These are phyloP conservation scores for Westerdykella ornata DNA, from an alignment of 2,329 filamentous ascomycete genomes.

Conservation along the genomic window DNA sequence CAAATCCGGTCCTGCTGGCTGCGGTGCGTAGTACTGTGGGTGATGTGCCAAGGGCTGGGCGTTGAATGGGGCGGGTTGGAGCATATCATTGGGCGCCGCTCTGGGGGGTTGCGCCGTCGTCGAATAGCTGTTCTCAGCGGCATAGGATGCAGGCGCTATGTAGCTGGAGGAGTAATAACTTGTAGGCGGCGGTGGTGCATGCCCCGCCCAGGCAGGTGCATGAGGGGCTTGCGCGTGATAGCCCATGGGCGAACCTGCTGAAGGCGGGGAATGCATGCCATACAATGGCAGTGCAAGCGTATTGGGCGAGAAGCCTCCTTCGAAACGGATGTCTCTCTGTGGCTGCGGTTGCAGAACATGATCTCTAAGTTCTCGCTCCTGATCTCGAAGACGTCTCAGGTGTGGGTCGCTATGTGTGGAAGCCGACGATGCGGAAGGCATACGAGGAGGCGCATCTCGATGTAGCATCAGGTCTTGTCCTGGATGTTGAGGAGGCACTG, in stretches of 20 bases:
- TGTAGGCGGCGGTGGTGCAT: conserved; percentile 12
- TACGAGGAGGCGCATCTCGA: conserved; percentile 15
- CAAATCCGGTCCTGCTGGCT: conserved; percentile 17
- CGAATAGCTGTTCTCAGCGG: conserved; percentile 17
- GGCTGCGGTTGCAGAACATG: conserved; percentile 35
- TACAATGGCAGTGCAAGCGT: conserved; percentile 24
- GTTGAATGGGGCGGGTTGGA: conserved; percentile 15
- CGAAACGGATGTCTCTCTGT: conserved; percentile 26
- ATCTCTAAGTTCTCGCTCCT: conserved; percentile 29
- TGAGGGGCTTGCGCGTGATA: conserved; percentile 15
- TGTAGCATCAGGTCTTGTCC: conserved; percentile 12
- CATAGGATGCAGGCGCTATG: conserved; percentile 15
- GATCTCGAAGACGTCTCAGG: conserved; percentile 22
- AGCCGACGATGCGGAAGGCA: conserved; percentile 17
- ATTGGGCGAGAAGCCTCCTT: conserved; percentile 19
- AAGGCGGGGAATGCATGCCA: conserved; percentile 17
- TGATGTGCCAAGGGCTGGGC: conserved; percentile 14
- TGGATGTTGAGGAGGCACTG: conserved; percentile 3
- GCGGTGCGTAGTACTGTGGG: conserved; percentile 22
- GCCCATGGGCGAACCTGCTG: conserved; percentile 20
- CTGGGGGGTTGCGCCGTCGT: conserved; percentile 20
- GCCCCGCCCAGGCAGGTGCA: conserved; percentile 14
- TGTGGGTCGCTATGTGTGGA: conserved; percentile 23
- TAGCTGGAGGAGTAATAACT: conserved; percentile 19
- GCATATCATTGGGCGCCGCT: conserved; percentile 11